Conservation (phyloP, 129 eudicot genomes). For the Rutidosis leptorrhynchoides region DNA sequence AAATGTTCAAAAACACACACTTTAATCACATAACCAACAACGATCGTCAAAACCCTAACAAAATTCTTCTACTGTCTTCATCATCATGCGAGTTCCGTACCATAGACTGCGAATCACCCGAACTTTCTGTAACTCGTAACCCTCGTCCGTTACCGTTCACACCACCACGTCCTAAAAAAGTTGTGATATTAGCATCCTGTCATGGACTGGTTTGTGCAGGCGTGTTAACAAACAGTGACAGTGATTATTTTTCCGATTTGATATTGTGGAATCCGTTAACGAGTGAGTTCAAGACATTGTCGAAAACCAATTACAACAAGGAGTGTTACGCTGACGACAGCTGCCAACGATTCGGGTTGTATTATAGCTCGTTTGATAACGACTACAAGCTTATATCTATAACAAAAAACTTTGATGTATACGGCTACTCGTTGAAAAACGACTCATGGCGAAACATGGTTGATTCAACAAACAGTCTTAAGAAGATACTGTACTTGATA, state of each 20-base stretch:
- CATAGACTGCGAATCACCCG: constrained; percentile 19
- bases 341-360: not conserved
- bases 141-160: not conserved
- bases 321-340: too few species aligned
- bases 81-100: not conserved
- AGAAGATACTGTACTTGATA: too few species aligned
- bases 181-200: not conserved
- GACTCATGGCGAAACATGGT: constrained; percentile 8
- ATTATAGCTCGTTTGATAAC: constrained; percentile 8
- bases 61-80: too few species aligned
- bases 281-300: constrained; percentile 9
- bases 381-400: constrained; percentile 9
- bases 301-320: not conserved
- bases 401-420: not conserved
- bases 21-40: not conserved
- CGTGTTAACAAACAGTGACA: not conserved
- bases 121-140: not conserved
- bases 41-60: not conserved
- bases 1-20: not conserved
- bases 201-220: constrained; percentile 18
- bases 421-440: constrained; percentile 16
- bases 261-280: constrained; percentile 19
- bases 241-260: not conserved
- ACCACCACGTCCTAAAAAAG: not conserved
- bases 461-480: not conserved